Evolutionary conservation across 768 basidiomycete species (phyloP), one percentile per base, ranked within the genome.

Genomic region (Kwoniella mangroviensis): DNA sequence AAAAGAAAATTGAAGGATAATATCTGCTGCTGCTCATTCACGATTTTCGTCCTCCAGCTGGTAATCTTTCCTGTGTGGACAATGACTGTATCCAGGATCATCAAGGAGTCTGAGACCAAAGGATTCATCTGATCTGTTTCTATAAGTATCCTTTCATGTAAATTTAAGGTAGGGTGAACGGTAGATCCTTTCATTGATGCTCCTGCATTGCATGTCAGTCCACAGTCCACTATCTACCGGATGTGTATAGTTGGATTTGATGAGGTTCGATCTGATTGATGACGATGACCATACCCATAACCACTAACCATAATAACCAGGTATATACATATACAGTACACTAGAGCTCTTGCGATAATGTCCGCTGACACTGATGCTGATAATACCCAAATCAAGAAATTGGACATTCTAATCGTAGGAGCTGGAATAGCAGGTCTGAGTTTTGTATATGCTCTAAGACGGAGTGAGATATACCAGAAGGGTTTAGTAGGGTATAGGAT

Each of bases 351-450:
- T 15, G 19, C 45, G 19, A 49, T 49, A 58, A 58, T 40, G 24
- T 58, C n/a, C 56, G 26, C n/a, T 15, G 2, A n/a, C 22, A 15
- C 22, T 58, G 26, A 58, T 22, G 3, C n/a, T 28, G 26, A 12
- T 7, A 40, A 34, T 24, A 26, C 24, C 56, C 22, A 9, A 26
- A 6, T 11, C 15, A 40, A 26, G 17, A 28, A 24, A 42, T 60
- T 60, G 12, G 24, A 66, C 3, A 58, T 76, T 24, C 51, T 76
- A 15, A 58, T 76, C 26, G 56, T 76, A 55, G 75, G 75, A 3
- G 75, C 73, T 13, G 75, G 75, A 15, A 65, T 76, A n/a, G 70
- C 70, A 2, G 75, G 75, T 4, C 67, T 74, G 11, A 57, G 68
- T 12, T 55, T 67, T 21, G 70, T 68, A 17, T 73, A 72, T 58